Conservation (phyloP, 371 early-diverging fungal genomes). For the Mortierella sp. region DNA sequence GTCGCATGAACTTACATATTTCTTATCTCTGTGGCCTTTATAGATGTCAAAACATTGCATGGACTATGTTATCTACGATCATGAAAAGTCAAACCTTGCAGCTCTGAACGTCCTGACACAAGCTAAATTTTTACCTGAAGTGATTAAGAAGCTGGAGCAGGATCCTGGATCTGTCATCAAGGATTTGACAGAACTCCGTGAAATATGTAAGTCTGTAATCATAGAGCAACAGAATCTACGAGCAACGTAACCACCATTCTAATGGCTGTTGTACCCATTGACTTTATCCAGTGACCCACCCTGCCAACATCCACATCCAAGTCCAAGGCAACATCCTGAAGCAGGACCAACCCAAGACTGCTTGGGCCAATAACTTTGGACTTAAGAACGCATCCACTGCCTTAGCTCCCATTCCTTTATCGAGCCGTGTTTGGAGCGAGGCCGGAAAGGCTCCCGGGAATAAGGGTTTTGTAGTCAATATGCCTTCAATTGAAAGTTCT, state of each 20-base stretch:
- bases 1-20: background rate
- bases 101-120: conserved; percentile 67
- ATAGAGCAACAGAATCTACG: too few relatives aligned
- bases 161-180: conserved; percentile 62
- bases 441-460: conserved; percentile 68
- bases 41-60: conserved; percentile 70
- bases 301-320: conserved; percentile 72
- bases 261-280: background rate
- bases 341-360: conserved; percentile 61
- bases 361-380: conserved; percentile 61
- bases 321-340: conserved; percentile 71
- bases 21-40: background rate
- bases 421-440: conserved; percentile 66
- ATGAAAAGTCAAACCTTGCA: conserved; percentile 65
- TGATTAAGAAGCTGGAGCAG: conserved; percentile 64
- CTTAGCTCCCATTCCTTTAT: conserved; percentile 61
- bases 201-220: conserved; percentile 58
- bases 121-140: conserved; percentile 64
- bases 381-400: conserved; percentile 7
- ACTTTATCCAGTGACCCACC: conserved; percentile 62
- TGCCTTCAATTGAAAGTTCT: conserved; percentile 74
- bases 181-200: conserved; percentile 68
- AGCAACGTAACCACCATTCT: background rate
- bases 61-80: conserved; percentile 63
- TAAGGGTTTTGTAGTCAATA: conserved; percentile 65